These are phyloP conservation scores for Pleurotus ostreatus DNA, from an alignment of 768 basidiomycete genomes.

Conservation along the genomic window DNA sequence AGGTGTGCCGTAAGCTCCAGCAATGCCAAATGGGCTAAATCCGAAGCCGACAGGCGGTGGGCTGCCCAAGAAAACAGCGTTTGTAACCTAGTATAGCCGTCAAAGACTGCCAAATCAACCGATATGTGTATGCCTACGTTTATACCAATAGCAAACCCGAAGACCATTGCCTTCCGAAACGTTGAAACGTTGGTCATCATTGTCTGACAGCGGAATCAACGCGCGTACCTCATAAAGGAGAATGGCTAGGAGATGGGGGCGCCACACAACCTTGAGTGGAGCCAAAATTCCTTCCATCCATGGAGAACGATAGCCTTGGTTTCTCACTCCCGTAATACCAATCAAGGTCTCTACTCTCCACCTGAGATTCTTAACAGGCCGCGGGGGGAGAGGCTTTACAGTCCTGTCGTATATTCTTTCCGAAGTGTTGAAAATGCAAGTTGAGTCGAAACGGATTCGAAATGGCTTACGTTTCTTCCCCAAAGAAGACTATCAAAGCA, in stretches of 20 bases:
- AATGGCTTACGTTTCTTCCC: conserved; percentile 57
- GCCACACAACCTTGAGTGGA: conserved; percentile 52
- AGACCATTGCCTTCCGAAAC: conserved; percentile 39
- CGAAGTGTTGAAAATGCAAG: neutral
- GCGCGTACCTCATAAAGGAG: conserved; percentile 46
- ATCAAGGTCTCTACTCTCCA: conserved; percentile 56
- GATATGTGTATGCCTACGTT: conserved; percentile 33
- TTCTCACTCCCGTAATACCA: conserved; percentile 58
- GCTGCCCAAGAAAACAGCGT: conserved; percentile 58
- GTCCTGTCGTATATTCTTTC: conserved; percentile 62
- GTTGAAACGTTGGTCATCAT: neutral
- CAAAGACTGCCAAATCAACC: neutral
- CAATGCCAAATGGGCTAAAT: conserved; percentile 43
- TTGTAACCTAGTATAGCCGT: conserved; percentile 45
- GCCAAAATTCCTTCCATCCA: conserved; percentile 44
- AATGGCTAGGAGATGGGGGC: conserved; percentile 53
- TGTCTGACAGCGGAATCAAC: neutral
- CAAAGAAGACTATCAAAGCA: conserved; percentile 51
- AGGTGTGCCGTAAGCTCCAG: conserved; percentile 52
- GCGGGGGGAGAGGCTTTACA: conserved; percentile 42
- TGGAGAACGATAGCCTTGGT: conserved; percentile 50
- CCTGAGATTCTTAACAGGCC: conserved; percentile 35
- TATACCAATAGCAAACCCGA: conserved; percentile 64
- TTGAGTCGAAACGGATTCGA: neutral
- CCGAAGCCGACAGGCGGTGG: conserved; percentile 54